Percentiles rank a stretch among this genome's conserved stretches.
These are phyloP conservation scores for Podochytrium sp. DNA, from an alignment of 192 early-diverging fungal genomes.

Conservation along the genomic window DNA sequence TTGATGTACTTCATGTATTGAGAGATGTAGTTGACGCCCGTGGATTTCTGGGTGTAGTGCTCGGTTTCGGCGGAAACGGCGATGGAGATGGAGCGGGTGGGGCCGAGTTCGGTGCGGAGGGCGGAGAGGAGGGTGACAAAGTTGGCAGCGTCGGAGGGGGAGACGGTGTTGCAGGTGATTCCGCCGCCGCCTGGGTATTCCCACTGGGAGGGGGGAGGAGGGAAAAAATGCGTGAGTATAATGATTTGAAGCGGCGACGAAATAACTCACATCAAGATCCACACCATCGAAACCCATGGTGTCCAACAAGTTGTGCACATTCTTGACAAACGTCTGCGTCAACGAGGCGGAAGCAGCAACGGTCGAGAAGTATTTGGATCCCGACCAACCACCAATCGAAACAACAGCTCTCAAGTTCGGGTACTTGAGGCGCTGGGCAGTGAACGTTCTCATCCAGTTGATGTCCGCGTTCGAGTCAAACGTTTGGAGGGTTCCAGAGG, in stretches of 20 bases:
- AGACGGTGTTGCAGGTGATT: constrained; percentile 18
- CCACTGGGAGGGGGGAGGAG: background rate
- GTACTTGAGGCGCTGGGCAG: constrained; percentile 10
- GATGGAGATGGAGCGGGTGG: constrained; percentile 24
- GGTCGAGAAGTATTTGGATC: constrained; percentile 15
- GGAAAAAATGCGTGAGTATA: no score
- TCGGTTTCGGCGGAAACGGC: constrained; percentile 24
- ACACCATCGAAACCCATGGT: background rate
- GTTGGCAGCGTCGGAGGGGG: constrained; percentile 13
- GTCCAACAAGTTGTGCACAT: constrained; percentile 20
- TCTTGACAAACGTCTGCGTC: constrained; percentile 26
- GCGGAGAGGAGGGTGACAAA: constrained; percentile 14
- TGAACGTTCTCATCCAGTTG: constrained; percentile 12
- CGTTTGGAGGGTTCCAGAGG: constrained; percentile 1
- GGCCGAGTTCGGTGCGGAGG: constrained; percentile 22
- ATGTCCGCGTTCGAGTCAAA: constrained; percentile 21
- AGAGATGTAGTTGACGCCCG: constrained; percentile 3
- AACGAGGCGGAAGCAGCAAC: constrained; percentile 3
- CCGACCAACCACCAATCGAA: constrained; percentile 31
- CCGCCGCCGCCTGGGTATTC: constrained; percentile 25
- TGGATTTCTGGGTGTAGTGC: background rate
- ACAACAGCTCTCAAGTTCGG: constrained; percentile 17
- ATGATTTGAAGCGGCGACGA: no score
- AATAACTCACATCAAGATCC: constrained; percentile 19
- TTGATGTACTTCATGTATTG: constrained; percentile 2